phyloP scores from a whole-genome alignment of 768 basidiomycete genomes.

The Xerocomus brunneocitrinus region DNA sequence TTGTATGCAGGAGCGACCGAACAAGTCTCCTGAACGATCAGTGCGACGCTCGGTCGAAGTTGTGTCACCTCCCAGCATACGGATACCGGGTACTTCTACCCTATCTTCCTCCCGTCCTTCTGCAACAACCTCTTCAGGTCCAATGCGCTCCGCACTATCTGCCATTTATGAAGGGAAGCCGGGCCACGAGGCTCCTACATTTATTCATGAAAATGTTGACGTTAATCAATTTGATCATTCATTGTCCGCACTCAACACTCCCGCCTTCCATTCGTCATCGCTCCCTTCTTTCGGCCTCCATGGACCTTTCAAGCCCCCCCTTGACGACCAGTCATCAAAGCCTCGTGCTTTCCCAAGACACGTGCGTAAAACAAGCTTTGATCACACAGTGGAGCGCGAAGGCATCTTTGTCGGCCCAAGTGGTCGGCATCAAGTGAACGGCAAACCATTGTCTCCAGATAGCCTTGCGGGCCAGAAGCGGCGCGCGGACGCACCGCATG shows the following conservation, averaged over 20 bases:
- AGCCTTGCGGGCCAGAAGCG: conserved; percentile 69
- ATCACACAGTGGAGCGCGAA: conserved; percentile 80
- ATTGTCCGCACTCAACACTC: conserved; percentile 41
- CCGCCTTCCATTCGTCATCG: conserved; percentile 62
- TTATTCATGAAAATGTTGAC: conserved; percentile 25
- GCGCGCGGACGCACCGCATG: conserved; percentile 75
- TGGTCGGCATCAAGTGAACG: conserved; percentile 78
- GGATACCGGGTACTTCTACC: conserved; percentile 40
- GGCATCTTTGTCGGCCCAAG: conserved; percentile 53
- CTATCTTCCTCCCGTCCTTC: conserved; percentile 45
- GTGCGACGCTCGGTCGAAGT: conserved; percentile 20
- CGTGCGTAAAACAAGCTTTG: conserved; percentile 92
- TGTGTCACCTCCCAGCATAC: conserved; percentile 29
- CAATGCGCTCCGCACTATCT: conserved; percentile 42
- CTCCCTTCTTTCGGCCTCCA: conserved; percentile 69
- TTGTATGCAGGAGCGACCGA: conserved; percentile 20
- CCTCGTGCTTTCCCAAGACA: conserved; percentile 70
- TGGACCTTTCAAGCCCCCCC: conserved; percentile 40
- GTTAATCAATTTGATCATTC: conserved; percentile 36
- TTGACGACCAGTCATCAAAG: conserved; percentile 33
- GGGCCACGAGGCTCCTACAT: conserved; percentile 33
- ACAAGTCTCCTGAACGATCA: conserved; percentile 27
- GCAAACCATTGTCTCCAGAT: conserved; percentile 64
- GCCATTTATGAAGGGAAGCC: conserved; percentile 44
- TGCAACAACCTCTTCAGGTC: conserved; percentile 38